Evolutionary conservation across 1,284 basidiomycete genomes (phyloP).

Genomic region (Boletus sp.): DNA sequence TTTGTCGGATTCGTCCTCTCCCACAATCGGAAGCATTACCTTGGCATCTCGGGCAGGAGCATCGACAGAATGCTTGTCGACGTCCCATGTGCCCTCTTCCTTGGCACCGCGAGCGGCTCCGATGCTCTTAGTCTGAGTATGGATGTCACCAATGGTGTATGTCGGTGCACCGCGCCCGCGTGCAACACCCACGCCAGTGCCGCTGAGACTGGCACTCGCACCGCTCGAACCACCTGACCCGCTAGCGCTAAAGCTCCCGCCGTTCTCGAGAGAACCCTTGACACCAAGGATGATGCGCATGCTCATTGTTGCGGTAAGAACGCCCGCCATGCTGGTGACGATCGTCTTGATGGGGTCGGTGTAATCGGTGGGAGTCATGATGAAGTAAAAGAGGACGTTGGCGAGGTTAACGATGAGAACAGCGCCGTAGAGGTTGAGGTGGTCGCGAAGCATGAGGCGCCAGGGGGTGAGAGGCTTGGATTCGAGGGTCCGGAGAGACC

Average conservation of each 20-base stretch:
- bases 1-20: conserved; percentile 28
- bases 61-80: conserved; percentile 55
- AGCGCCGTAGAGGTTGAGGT: conserved; percentile 77
- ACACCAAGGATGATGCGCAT: conserved; percentile 79
- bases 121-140: conserved; percentile 46
- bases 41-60: conserved; percentile 41
- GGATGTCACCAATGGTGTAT: conserved; percentile 66
- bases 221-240: conserved; percentile 43
- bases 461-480: conserved; percentile 60
- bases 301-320: conserved; percentile 79
- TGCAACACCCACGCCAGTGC: conserved; percentile 31
- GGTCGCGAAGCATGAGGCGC: conserved; percentile 85
- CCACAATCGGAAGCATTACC: conserved; percentile 37
- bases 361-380: conserved; percentile 60
- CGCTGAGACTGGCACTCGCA: conserved; percentile 32
- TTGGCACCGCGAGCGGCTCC: conserved; percentile 28
- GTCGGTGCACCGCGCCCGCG: conserved; percentile 47
- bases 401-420: conserved; percentile 74
- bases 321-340: conserved; percentile 75
- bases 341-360: conserved; percentile 74
- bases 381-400: conserved; percentile 81
- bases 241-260: conserved; percentile 62
- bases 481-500: conserved; percentile 61
- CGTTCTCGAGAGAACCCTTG: conserved; percentile 63
- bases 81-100: conserved; percentile 36